Conservation (phyloP, 1,139 yeast genomes). For the Candida labiduridarum region DNA sequence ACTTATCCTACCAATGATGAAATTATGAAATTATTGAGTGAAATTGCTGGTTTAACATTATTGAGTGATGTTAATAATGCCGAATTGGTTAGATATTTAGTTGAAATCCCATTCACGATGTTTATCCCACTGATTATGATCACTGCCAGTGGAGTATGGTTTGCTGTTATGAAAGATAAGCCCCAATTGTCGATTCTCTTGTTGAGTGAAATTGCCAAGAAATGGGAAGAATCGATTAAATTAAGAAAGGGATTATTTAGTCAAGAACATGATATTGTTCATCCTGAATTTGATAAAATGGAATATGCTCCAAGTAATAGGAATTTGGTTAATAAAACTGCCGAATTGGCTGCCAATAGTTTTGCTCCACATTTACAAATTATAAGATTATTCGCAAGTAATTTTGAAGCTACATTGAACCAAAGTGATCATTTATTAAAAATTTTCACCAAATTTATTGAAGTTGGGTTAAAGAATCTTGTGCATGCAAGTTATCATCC, state of each 20-base stretch:
- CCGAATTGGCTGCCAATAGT: conserved; percentile 49
- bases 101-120: conserved; percentile 68
- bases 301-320: conserved; percentile 88
- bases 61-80: conserved; percentile 49
- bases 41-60: conserved; percentile 51
- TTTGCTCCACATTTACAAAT: conserved; percentile 76
- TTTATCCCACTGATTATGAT: conserved; percentile 66
- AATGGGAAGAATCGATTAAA: conserved; percentile 71
- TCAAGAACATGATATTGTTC: conserved; percentile 54
- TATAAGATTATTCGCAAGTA: conserved; percentile 71
- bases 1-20: conserved; percentile 22
- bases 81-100: conserved; percentile 58
- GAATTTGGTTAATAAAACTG: conserved; percentile 54
- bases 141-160: conserved; percentile 77
- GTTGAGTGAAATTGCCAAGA: conserved; percentile 65
- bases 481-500: conserved; percentile 77
- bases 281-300: conserved; percentile 75
- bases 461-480: conserved; percentile 59
- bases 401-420: conserved; percentile 77
- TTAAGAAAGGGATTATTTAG: conserved; percentile 68
- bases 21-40: conserved; percentile 49
- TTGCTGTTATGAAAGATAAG: conserved; percentile 70
- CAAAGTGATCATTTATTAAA: conserved; percentile 74
- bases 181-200: conserved; percentile 61
- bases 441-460: conserved; percentile 64